Evolutionary conservation across 2,329 filamentous ascomycete genomes (phyloP), one percentile per base, ranked within the genome.

Genomic region (Epichloe gansuensis): DNA sequence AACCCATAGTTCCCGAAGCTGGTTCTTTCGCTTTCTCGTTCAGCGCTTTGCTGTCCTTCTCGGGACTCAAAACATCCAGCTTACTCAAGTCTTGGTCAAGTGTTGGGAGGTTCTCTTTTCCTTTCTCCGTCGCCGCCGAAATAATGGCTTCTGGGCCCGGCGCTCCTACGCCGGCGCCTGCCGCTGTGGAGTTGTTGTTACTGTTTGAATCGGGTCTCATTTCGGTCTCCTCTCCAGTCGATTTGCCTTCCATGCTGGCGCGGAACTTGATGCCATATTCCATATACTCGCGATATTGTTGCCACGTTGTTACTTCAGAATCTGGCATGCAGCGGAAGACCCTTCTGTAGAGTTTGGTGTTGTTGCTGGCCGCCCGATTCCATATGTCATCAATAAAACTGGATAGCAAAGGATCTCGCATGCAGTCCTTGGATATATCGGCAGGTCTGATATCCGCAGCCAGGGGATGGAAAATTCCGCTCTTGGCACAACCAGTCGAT

Each of bases 291-390:
- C 87, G 85, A 68, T 98, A 98, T 57, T 95, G 87, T 58, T 86
- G 83, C 93, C 93, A 98, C 43, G 86, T 91, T 57, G 82, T 84
- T 27, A 95, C 93, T 63, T 96, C 89, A 49, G 84, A 96, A 65
- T 98, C 93, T 1, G 93, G 93, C 87, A 95, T 94, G 68, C 90
- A 96, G 46, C 90, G 83, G 73, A 98, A 98, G 8, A 98, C 91
- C 55, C 86, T 82, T 35, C 93, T 85, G 71, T 87, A 98, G 47
- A 98, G 78, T 64, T 89, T 91, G 3, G 93, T 98, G 66, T 98
- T 98, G 72, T 97, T 97, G 56, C 86, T 82, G 1, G 93, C 93
- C 50, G 89, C 82, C 17, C 82, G 77, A 57, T 85, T 83, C 94
- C 94, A 98, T 2, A 88, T 82, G 56, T 95, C 87, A 45, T 93